Evolutionary conservation across 805 yeast species (phyloP).

Genomic region (Tetrapisispora nanseiensis): DNA sequence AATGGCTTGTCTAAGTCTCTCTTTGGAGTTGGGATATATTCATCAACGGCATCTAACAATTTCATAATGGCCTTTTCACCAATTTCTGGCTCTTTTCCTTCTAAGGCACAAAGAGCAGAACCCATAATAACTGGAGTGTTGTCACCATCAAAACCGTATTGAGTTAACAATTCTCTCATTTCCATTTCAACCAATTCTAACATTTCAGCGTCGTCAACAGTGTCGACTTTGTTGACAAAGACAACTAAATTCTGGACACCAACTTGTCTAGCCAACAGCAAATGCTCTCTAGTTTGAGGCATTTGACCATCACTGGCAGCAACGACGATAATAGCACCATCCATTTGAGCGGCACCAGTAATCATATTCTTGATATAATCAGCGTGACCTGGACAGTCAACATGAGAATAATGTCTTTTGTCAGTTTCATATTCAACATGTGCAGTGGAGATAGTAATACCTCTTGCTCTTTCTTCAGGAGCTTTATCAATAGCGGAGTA

Average conservation of each 20-base stretch:
- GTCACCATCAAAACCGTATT: conserved; percentile 97
- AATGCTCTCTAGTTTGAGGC: conserved; percentile 99
- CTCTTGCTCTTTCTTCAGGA: conserved; percentile 98
- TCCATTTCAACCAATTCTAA: conserved; percentile 99
- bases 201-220: conserved; percentile 98
- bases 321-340: conserved; percentile 97
- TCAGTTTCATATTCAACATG: conserved; percentile 96
- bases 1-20: conserved; percentile 96
- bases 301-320: conserved; percentile 99
- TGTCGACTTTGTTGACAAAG: conserved; percentile 95
- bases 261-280: conserved; percentile 96
- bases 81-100: conserved; percentile 79
- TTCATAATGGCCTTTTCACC: conserved; percentile 78
- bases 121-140: conserved; percentile 98
- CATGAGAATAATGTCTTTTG: conserved; percentile 94
- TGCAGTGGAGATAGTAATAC: conserved; percentile 96
- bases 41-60: conserved; percentile 87
- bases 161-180: conserved; percentile 89
- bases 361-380: conserved; percentile 98
- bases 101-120: conserved; percentile 94
- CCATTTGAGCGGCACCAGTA: conserved; percentile 99
- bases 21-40: conserved; percentile 87
- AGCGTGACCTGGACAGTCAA: conserved; percentile 98
- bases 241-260: conserved; percentile 98
- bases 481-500: conserved; percentile 92